phyloP scores from a whole-genome alignment of 1,284 basidiomycete genomes.

The Bjerkandera adusta region DNA sequence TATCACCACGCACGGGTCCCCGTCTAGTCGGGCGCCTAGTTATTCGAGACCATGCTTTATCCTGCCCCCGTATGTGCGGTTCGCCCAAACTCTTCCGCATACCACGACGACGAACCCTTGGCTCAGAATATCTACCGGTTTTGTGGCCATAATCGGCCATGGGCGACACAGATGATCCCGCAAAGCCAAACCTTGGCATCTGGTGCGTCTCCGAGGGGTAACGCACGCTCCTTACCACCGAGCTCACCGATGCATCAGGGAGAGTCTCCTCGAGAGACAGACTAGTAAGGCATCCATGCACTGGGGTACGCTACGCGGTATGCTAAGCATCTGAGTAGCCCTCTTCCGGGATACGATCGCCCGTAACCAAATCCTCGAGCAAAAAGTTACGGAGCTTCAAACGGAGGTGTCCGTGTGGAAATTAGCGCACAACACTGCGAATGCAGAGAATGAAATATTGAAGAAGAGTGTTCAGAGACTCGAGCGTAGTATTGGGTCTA shows the following conservation, averaged over 20 bases:
- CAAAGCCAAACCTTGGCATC: too few relatives aligned
- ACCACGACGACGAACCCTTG: too few relatives aligned
- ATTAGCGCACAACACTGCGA: constrained; percentile 32
- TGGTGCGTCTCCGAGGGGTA: too few relatives aligned
- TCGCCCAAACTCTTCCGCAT: too few relatives aligned
- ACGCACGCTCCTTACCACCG: neutral
- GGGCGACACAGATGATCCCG: too few relatives aligned
- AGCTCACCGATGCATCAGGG: constrained; percentile 20
- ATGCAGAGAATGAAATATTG: constrained; percentile 31
- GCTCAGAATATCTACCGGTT: too few relatives aligned
- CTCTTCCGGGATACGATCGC: constrained; percentile 32
- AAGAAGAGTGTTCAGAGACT: constrained; percentile 28
- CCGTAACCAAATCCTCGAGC: constrained; percentile 30
- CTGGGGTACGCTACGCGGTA: neutral
- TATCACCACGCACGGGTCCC: too few relatives aligned
- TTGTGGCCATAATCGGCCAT: too few relatives aligned
- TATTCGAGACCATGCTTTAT: too few relatives aligned
- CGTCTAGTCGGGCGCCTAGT: too few relatives aligned
- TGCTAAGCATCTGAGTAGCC: constrained; percentile 15
- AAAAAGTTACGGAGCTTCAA: constrained; percentile 35
- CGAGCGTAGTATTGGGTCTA: constrained; percentile 33
- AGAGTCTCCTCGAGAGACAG: constrained; percentile 31
- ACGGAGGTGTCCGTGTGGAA: constrained; percentile 40
- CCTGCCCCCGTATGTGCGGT: too few relatives aligned
- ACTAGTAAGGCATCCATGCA: constrained; percentile 22